A percentile compares a stretch with the other conserved stretches of the same genome.
These are phyloP conservation scores for Coniophora puteana DNA, from an alignment of 1,284 basidiomycete species.

Conservation along the genomic window DNA sequence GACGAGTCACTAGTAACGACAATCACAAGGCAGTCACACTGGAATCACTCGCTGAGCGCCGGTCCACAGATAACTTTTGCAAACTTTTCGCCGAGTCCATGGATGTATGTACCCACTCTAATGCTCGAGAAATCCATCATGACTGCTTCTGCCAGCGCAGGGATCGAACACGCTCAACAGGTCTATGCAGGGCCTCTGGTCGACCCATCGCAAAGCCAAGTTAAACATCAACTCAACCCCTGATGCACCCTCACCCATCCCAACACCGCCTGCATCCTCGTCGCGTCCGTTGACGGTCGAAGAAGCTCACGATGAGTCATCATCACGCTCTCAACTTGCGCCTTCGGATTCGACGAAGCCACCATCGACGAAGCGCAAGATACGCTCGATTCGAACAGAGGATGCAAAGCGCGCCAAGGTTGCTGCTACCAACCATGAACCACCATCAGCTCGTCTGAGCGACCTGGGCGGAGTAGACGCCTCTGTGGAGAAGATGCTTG, in stretches of 20 bases:
- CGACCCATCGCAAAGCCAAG: conserved; percentile 54
- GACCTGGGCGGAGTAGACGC: conserved; percentile 86
- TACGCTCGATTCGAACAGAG: conserved; percentile 45
- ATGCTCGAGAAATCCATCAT: conserved; percentile 6
- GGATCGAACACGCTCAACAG: conserved; percentile 68
- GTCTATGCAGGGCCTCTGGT: conserved; percentile 77
- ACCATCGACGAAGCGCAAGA: conserved; percentile 50
- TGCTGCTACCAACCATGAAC: conserved; percentile 41
- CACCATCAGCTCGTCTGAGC: conserved; percentile 70
- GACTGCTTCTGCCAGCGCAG: conserved; percentile 41
- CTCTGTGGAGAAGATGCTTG: conserved; percentile 91
- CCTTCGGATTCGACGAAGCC: conserved; percentile 17
- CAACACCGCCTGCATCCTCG: conserved; percentile 24
- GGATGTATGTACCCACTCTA: conserved; percentile 15
- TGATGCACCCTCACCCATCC: conserved; percentile 15
- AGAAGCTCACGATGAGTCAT: conserved; percentile 11
- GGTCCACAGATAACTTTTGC: too few relatives aligned
- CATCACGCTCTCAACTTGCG: not conserved
- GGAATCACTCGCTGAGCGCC: too few relatives aligned
- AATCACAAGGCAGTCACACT: too few relatives aligned
- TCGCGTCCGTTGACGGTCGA: too few relatives aligned
- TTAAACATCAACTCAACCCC: conserved; percentile 59
- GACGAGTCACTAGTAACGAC: too few relatives aligned
- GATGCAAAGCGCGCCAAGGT: conserved; percentile 52
- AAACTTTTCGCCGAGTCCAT: too few relatives aligned